Evolutionary conservation across 768 basidiomycete species (phyloP).

Genomic region (Lactarius vividus): DNA sequence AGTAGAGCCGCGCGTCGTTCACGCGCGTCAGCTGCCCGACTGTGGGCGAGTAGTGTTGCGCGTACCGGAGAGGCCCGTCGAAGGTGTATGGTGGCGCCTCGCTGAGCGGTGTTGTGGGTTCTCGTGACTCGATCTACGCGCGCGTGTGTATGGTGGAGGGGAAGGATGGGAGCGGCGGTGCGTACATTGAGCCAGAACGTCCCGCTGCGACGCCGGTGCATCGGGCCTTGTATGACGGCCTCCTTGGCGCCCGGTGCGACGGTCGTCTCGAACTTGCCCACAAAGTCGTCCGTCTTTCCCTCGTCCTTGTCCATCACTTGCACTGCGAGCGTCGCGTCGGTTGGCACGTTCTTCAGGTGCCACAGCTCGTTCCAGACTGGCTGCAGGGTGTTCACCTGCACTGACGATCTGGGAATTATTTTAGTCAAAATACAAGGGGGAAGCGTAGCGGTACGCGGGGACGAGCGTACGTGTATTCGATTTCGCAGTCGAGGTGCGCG

Average conservation of each 20-base stretch:
- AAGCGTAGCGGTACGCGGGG: not conserved
- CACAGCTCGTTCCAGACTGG: constrained; percentile 80
- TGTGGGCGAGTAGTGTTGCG: constrained; percentile 68
- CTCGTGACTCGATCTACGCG: constrained; percentile 53
- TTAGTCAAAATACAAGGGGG: not conserved
- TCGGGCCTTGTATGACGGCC: constrained; percentile 53
- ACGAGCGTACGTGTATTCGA: constrained; percentile 63
- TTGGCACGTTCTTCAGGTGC: constrained; percentile 71
- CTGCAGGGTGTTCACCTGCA: constrained; percentile 50
- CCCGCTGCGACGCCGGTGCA: constrained; percentile 50
- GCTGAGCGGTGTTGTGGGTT: constrained; percentile 42
- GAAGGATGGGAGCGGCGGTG: constrained; percentile 4
- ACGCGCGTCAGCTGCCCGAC: constrained; percentile 62
- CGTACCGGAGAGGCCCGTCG: constrained; percentile 70
- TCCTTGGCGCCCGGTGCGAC: constrained; percentile 61
- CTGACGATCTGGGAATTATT: constrained; percentile 52
- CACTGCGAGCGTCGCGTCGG: constrained; percentile 55
- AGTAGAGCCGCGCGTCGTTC: constrained; percentile 62
- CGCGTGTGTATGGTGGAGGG: not conserved
- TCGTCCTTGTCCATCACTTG: constrained; percentile 69
- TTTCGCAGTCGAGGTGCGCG: constrained; percentile 58
- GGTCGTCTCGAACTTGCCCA: constrained; percentile 59
- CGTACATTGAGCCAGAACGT: constrained; percentile 68
- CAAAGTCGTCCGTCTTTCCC: constrained; percentile 55
- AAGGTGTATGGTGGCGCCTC: constrained; percentile 56